phyloP scores from a whole-genome alignment of 805 yeast species.

The Candida wancherniae region DNA sequence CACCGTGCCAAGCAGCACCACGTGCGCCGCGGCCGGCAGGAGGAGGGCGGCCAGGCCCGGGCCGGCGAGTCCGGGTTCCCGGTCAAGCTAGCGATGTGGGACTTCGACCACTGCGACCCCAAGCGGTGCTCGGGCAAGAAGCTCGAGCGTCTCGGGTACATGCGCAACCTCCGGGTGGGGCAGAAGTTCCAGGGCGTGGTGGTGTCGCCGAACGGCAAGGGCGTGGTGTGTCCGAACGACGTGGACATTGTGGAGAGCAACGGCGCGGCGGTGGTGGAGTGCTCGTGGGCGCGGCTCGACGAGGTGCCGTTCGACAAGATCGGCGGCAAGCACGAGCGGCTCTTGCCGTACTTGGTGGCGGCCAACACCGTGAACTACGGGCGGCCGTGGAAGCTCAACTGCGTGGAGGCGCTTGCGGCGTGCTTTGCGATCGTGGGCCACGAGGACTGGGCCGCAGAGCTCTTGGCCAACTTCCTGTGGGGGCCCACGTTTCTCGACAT shows the following conservation, averaged over 20 bases:
- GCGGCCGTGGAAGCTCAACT: constrained; percentile 89
- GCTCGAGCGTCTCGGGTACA: constrained; percentile 80
- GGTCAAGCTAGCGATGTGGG: constrained; percentile 96
- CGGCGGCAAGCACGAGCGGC: constrained; percentile 84
- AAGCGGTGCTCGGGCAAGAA: constrained; percentile 96
- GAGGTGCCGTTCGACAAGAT: constrained; percentile 93
- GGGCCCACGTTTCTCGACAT: constrained; percentile 83
- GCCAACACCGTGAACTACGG: constrained; percentile 98
- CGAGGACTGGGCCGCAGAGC: constrained; percentile 77
- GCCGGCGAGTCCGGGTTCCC: constrained; percentile 48
- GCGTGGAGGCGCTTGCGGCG: constrained; percentile 97
- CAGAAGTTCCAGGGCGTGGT: constrained; percentile 89
- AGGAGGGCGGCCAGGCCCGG: constrained; percentile 23
- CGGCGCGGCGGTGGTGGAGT: constrained; percentile 98
- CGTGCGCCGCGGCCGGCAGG: constrained; percentile 35
- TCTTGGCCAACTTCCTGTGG: constrained; percentile 84
- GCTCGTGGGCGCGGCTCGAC: constrained; percentile 97
- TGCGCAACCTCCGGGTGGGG: constrained; percentile 77
- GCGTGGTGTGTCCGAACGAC: constrained; percentile 88
- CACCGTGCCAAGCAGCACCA: constrained; percentile 53
- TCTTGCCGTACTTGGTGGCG: constrained; percentile 88
- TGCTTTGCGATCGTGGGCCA: constrained; percentile 93
- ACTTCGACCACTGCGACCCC: constrained; percentile 97
- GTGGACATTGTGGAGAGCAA: constrained; percentile 62
- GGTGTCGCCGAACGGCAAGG: constrained; percentile 88